Percentiles rank a stretch among this genome's conserved stretches.
Evolutionary conservation across 2,329 filamentous ascomycete species (phyloP).

Genomic region (Ceratocystis cacaofunesta): DNA sequence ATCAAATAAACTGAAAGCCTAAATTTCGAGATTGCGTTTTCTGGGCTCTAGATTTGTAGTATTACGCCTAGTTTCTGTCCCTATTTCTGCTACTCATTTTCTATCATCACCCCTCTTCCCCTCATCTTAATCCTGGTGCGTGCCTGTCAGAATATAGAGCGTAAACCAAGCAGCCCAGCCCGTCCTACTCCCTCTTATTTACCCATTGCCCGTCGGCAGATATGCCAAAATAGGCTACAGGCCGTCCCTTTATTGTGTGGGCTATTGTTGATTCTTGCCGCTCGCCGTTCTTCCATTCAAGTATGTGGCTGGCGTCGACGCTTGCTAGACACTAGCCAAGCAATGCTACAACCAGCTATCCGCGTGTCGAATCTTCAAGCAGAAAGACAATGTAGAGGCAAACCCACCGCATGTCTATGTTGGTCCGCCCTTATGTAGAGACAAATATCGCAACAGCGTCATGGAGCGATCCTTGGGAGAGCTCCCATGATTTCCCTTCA

Average conservation of each 20-base stretch:
- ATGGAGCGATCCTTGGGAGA: not conserved
- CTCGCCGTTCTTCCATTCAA: not conserved
- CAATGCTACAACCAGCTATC: too few species aligned
- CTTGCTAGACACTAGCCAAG: not conserved
- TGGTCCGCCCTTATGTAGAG: not conserved
- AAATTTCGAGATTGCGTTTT: too few species aligned
- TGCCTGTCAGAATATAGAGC: conserved; percentile 4
- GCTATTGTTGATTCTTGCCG: not conserved
- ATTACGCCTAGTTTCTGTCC: not conserved
- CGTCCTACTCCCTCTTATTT: not conserved
- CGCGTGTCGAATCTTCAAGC: not conserved
- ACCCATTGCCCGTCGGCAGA: not conserved
- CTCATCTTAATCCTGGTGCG: not conserved
- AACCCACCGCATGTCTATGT: not conserved
- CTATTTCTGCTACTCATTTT: not conserved
- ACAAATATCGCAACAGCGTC: not conserved
- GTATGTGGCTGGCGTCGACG: not conserved
- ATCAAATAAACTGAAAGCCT: too few species aligned
- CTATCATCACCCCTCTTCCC: not conserved
- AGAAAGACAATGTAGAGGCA: not conserved
- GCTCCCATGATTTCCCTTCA: not conserved
- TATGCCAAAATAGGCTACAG: not conserved
- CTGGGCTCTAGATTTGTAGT: too few species aligned
- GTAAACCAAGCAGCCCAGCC: not conserved
- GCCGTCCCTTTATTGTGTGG: not conserved